Conservation (phyloP, 176 grass and related monocot species). For the Bolboschoenus planiculmis region DNA sequence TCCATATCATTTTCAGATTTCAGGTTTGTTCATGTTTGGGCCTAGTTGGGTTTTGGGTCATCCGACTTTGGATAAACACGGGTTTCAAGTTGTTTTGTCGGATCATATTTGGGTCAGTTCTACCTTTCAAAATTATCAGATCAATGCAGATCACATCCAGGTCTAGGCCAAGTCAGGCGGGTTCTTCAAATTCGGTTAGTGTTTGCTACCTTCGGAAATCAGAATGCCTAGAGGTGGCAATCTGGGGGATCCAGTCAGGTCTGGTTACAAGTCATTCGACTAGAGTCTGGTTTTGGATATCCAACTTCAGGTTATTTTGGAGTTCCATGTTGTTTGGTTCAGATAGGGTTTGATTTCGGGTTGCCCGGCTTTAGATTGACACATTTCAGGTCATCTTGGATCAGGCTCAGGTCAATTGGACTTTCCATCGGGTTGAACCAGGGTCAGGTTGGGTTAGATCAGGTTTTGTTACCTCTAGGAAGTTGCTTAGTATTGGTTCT, state of each 20-base stretch:
- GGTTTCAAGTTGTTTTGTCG: background rate
- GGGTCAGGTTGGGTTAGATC: background rate
- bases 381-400: background rate
- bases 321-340: background rate
- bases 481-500: background rate
- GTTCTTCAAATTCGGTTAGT: no score
- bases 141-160: no score
- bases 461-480: background rate
- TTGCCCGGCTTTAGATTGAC: background rate
- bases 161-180: no score
- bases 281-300: background rate
- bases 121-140: no score
- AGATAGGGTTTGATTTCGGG: background rate
- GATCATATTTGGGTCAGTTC: no score
- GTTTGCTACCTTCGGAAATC: no score
- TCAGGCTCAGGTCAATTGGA: background rate
- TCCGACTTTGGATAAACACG: background rate
- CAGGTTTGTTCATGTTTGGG: background rate
- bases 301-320: background rate
- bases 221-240: background rate
- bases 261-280: background rate
- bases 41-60: background rate
- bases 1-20: background rate
- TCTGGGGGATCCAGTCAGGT: background rate
- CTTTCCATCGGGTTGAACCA: background rate